A percentile compares a stretch with the other conserved stretches of the same genome.
Conservation (phyloP, 306 rosid species). For the Vigna radiata region DNA sequence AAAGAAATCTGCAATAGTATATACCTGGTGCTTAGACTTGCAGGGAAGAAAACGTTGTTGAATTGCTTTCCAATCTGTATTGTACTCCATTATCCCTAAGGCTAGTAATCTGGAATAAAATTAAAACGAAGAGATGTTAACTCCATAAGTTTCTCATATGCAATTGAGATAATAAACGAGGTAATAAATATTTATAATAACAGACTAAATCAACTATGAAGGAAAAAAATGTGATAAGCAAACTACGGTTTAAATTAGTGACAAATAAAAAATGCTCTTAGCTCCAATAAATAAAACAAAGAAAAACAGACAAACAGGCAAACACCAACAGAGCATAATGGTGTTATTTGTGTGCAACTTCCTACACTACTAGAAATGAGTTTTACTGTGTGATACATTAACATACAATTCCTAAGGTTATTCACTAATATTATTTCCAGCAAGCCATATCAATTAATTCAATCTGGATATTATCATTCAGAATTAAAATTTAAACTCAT, state of each 20-base stretch:
- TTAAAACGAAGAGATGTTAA: conserved; percentile 35
- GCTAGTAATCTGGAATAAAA: conserved; percentile 74
- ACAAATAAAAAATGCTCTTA: neutral
- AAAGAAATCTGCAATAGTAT: conserved; percentile 31
- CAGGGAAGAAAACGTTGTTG: conserved; percentile 93
- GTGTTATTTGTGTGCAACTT: neutral
- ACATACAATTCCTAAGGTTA: neutral
- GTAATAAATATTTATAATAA: conserved; percentile 2
- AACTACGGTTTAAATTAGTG: conserved; percentile 5
- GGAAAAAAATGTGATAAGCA: neutral
- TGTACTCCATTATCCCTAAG: conserved; percentile 87
- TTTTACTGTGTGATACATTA: neutral
- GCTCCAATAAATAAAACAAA: conserved; percentile 13
- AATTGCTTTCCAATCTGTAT: conserved; percentile 96
- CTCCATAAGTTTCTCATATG: conserved; percentile 26
- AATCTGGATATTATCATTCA: neutral
- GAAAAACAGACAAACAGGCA: neutral
- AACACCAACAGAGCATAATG: neutral
- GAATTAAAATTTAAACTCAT: neutral
- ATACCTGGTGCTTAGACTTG: conserved; percentile 92
- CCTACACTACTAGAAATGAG: neutral
- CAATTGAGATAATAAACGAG: conserved; percentile 9
- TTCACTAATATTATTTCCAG: neutral
- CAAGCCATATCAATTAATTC: neutral
- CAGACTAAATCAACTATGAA: conserved; percentile 31